These are phyloP conservation scores for Obelidium mucronatum DNA, from an alignment of 192 early-diverging fungal genomes.

Conservation along the genomic window DNA sequence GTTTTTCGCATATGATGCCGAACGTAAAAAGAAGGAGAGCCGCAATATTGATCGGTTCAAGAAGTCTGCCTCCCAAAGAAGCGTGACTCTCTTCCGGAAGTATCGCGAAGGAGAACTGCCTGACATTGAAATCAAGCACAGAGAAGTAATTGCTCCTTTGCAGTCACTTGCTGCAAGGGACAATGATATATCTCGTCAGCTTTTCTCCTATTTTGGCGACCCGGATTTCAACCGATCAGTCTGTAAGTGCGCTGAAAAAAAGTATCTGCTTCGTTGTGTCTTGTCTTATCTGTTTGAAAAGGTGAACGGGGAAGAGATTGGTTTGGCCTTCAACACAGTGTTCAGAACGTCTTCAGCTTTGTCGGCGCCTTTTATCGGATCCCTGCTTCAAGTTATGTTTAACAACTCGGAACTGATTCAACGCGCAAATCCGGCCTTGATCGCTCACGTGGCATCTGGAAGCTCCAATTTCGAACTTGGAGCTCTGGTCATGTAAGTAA, in stretches of 20 bases:
- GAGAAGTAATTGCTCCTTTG: constrained; percentile 73
- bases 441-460: constrained; percentile 41
- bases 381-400: constrained; percentile 37
- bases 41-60: constrained; percentile 48
- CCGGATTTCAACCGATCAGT: too few relatives aligned
- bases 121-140: constrained; percentile 74
- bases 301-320: not conserved
- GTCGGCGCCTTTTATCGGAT: constrained; percentile 36
- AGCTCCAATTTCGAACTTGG: constrained; percentile 52
- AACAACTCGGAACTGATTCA: constrained; percentile 8
- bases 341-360: constrained; percentile 29
- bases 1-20: constrained; percentile 57
- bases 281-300: not conserved
- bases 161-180: constrained; percentile 65
- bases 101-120: constrained; percentile 80
- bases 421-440: not conserved
- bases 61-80: constrained; percentile 49
- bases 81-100: constrained; percentile 65
- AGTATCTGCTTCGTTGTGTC: not conserved
- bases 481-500: constrained; percentile 42
- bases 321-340: constrained; percentile 14
- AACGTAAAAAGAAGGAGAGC: constrained; percentile 45
- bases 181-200: constrained; percentile 60
- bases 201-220: constrained; percentile 26
- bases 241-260: not conserved